Percentiles rank a stretch among this genome's conserved stretches.
Conservation (phyloP, 257 asterid species). For the Forsythia suspensa region DNA sequence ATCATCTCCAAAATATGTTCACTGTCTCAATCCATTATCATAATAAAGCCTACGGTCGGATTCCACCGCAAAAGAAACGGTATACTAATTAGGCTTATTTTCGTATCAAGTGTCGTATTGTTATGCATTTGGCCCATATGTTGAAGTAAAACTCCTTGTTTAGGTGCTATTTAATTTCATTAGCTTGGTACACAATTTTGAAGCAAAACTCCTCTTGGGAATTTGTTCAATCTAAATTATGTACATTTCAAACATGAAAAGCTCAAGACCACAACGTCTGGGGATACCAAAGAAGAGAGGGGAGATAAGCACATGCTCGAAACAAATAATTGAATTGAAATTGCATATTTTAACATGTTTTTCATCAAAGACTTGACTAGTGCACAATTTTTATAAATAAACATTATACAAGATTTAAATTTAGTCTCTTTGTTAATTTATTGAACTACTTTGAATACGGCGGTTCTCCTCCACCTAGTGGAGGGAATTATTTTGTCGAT, state of each 20-base stretch:
- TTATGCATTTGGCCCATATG: neutral
- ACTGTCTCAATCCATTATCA: too few species aligned
- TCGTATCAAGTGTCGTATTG: neutral
- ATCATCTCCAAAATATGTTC: too few species aligned
- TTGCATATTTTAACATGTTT: neutral
- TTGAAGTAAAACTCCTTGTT: neutral
- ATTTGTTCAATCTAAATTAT: conserved; percentile 36
- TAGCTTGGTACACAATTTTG: neutral
- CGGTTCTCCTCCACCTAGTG: too few species aligned
- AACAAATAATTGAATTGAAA: neutral
- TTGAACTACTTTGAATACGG: neutral
- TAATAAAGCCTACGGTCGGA: too few species aligned
- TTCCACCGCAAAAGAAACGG: too few species aligned
- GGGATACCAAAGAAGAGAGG: conserved; percentile 18
- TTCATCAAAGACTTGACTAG: neutral
- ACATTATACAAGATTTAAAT: neutral
- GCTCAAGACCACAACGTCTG: conserved; percentile 28
- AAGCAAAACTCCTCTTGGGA: conserved; percentile 22
- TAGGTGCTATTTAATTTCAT: neutral
- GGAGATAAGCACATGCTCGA: conserved; percentile 46
- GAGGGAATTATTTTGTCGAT: too few species aligned
- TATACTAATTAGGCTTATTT: neutral
- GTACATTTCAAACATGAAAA: conserved; percentile 22
- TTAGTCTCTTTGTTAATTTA: neutral
- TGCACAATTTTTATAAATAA: too few species aligned